Conservation (phyloP, 805 yeast genomes). For the Candida hungchunana region DNA sequence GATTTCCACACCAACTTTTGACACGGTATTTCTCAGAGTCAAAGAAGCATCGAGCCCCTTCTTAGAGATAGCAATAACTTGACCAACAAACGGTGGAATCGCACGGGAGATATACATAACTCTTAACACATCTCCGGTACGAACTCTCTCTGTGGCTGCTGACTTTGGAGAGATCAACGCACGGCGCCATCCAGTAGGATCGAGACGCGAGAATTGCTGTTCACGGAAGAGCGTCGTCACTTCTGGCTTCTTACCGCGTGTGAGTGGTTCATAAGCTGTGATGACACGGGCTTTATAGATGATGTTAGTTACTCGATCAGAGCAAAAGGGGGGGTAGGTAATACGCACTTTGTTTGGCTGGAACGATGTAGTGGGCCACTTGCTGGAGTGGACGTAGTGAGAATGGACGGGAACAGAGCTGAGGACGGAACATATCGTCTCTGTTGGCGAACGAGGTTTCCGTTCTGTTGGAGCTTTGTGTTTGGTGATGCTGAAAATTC, state of each 20-base stretch:
- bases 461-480: no score
- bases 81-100: slow-evolving; percentile 70
- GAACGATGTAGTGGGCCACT: slow-evolving; percentile 15
- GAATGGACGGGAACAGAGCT: slow-evolving; percentile 6
- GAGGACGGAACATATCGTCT: slow-evolving; percentile 15
- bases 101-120: slow-evolving; percentile 56
- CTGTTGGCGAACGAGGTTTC: no score
- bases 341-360: slow-evolving; percentile 10
- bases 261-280: slow-evolving; percentile 22
- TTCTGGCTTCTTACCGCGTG: slow-evolving; percentile 7
- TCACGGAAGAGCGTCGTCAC: slow-evolving; percentile 31
- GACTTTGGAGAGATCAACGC: slow-evolving; percentile 41
- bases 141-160: slow-evolving; percentile 40
- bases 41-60: slow-evolving; percentile 69
- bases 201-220: slow-evolving; percentile 37
- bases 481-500: no score
- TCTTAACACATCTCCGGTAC: slow-evolving; percentile 80
- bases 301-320: slow-evolving; percentile 2
- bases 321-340: neutral
- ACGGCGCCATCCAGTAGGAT: slow-evolving; percentile 67
- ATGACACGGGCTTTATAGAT: slow-evolving; percentile 12
- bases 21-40: slow-evolving; percentile 76
- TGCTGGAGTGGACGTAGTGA: slow-evolving; percentile 12
- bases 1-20: slow-evolving; percentile 81
- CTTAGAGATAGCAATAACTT: slow-evolving; percentile 72